These are phyloP conservation scores for Ceratocystis ficicola DNA, from an alignment of 2,329 filamentous ascomycete genomes.

Conservation along the genomic window DNA sequence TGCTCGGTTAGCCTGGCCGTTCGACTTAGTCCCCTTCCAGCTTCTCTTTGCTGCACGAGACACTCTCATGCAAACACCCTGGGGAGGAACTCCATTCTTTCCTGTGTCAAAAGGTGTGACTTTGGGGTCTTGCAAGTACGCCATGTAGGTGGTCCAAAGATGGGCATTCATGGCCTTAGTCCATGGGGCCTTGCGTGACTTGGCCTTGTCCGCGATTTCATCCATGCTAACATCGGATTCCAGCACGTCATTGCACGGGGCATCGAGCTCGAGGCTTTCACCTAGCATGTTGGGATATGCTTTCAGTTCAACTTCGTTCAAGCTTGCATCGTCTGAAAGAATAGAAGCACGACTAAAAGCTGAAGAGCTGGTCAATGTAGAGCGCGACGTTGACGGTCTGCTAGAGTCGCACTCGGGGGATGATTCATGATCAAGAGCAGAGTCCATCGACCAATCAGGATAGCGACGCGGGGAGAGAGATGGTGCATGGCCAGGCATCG, in stretches of 20 bases:
- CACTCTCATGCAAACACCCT: slow-evolving; percentile 52
- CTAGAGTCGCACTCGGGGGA: slow-evolving; percentile 48
- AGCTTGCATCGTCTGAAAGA: slow-evolving; percentile 43
- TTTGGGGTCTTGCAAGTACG: slow-evolving; percentile 54
- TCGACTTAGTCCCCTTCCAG: slow-evolving; percentile 49
- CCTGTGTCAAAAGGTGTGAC: slow-evolving; percentile 54
- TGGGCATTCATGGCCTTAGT: slow-evolving; percentile 53
- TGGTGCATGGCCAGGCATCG: slow-evolving; percentile 37
- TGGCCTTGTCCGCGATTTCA: slow-evolving; percentile 23
- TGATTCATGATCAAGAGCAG: slow-evolving; percentile 45
- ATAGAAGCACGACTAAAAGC: slow-evolving; percentile 46
- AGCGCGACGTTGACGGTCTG: slow-evolving; percentile 47
- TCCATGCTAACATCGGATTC: slow-evolving; percentile 19
- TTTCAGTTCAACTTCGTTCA: slow-evolving; percentile 38
- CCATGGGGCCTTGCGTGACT: slow-evolving; percentile 45
- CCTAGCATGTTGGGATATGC: neutral
- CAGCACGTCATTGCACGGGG: neutral
- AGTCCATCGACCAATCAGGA: slow-evolving; percentile 48
- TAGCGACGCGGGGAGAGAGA: slow-evolving; percentile 38
- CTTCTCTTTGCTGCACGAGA: slow-evolving; percentile 53
- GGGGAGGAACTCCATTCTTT: slow-evolving; percentile 51
- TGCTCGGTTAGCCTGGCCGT: neutral
- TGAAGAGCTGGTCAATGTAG: slow-evolving; percentile 46
- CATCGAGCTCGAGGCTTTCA: slow-evolving; percentile 3
- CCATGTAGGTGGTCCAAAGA: slow-evolving; percentile 52